phyloP scores from a whole-genome alignment of 2,329 filamentous ascomycete genomes.

The Parastagonospora avenae region DNA sequence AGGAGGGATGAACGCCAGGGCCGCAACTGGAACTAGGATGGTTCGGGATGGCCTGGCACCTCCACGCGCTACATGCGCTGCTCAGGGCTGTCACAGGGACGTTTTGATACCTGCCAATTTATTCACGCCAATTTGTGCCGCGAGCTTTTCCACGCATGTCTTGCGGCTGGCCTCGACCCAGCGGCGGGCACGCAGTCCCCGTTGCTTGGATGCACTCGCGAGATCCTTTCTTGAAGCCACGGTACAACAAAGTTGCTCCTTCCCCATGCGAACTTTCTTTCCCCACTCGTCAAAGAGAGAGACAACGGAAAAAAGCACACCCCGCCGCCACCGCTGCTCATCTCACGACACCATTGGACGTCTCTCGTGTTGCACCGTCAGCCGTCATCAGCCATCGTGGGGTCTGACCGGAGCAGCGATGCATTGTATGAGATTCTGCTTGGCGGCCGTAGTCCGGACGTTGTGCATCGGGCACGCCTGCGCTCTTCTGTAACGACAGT shows the following conservation, averaged over 20 bases:
- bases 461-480: neutral
- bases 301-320: constrained; percentile 14
- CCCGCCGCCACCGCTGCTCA: constrained; percentile 4
- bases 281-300: constrained; percentile 9
- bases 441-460: neutral
- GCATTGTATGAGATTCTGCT: neutral
- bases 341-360: neutral
- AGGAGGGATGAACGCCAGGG: constrained; percentile 22
- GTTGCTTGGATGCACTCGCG: neutral
- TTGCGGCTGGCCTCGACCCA: neutral
- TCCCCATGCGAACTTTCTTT: neutral
- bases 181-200: no score
- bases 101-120: constrained; percentile 10
- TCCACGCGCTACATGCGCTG: constrained; percentile 1
- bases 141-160: neutral
- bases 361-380: constrained; percentile 6
- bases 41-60: constrained; percentile 14
- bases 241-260: neutral
- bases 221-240: neutral
- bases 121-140: constrained; percentile 2
- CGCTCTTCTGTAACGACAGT: no score
- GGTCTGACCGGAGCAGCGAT: neutral
- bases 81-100: constrained; percentile 14
- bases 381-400: constrained; percentile 11
- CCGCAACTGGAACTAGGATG: constrained; percentile 7